phyloP scores from a whole-genome alignment of 108 stramenopile genomes.

The Nitzschia inconspicua region DNA sequence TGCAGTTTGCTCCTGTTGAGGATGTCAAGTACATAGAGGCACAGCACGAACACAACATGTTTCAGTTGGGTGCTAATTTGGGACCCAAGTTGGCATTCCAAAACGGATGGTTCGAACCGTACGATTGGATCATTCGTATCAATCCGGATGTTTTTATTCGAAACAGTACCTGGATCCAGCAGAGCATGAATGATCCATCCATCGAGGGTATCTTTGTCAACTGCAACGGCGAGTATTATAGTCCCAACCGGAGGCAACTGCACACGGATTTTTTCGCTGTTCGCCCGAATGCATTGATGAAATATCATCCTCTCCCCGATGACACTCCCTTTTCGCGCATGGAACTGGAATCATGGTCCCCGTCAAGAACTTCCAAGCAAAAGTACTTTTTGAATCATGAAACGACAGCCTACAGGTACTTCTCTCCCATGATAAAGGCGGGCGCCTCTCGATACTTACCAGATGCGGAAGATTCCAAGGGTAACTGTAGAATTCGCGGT shows the following conservation, averaged over 20 bases:
- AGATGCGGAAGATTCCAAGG: slow-evolving; percentile 6
- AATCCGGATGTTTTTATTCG: slow-evolving; percentile 49
- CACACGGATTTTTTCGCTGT: slow-evolving; percentile 44
- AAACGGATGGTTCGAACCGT: slow-evolving; percentile 23
- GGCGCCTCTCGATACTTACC: not conserved
- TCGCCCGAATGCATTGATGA: slow-evolving; percentile 9
- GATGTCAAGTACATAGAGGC: not conserved
- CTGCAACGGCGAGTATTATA: slow-evolving; percentile 11
- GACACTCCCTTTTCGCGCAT: too few relatives aligned
- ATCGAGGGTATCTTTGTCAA: slow-evolving; percentile 21
- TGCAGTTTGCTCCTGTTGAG: not conserved
- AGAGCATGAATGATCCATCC: slow-evolving; percentile 2
- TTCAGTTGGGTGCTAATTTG: slow-evolving; percentile 17
- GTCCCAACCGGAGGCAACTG: too few relatives aligned
- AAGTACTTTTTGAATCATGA: slow-evolving; percentile 11
- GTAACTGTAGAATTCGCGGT: slow-evolving; percentile 12
- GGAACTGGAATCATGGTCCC: not conserved
- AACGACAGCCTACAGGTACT: slow-evolving; percentile 10
- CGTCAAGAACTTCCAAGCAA: not conserved
- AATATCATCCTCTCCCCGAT: too few relatives aligned
- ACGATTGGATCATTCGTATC: slow-evolving; percentile 47
- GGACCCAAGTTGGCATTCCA: slow-evolving; percentile 7
- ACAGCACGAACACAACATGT: not conserved
- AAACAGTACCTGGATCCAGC: slow-evolving; percentile 19
- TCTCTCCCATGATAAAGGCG: not conserved